Evolutionary conservation across 169 alveolate genomes (phyloP), one percentile per base, ranked within the genome.

Genomic region (Eimeria tenella): DNA sequence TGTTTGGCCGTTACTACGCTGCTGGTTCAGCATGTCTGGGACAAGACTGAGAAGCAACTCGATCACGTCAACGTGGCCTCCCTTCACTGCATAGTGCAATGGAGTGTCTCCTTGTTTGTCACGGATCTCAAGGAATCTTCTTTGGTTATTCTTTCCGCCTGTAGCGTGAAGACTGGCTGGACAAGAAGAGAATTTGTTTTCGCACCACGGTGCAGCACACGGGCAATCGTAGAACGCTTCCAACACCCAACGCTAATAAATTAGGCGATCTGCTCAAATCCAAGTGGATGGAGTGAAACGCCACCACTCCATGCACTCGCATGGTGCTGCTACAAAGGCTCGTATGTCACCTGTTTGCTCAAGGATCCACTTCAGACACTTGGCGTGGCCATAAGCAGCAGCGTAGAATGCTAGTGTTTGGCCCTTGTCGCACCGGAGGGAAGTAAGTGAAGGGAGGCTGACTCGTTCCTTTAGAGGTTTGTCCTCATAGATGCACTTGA

Each of bases 321-420:
- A 31, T 31, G 42, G 2, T 2, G 42, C 42, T 31, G 42, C 42
- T 31, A 31, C 42, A 2, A 31, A 60, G 6, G n/a, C 0, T 9
- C 15, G 70, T 60, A 60, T 15, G 52, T 31, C 17, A 84, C 91
- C 79, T 31, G 71, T 52, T 63, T 84, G 91, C 23, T 58, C 91
- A 50, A 84, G 91, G 3, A 84, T 84, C 91, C 79, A 84, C 50
- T 25, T 49, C 17, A 84, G 91, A 79, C 91, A 84, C 17, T 84
- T 84, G 62, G 79, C 52, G 50, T 84, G 91, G 79, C 91, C 91
- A 21, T 84, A 84, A n/a, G 91, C 79, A 25, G 91, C 91, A 19
- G 91, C 91, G 71, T 84, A 84, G 70, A 84, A 63, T 0, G 91
- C 91, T 49, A 84, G 79, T 2, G 91, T 84, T n/a, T 84, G 91